phyloP scores from a whole-genome alignment of 495 filamentous ascomycete genomes.

The Penicillium paxilli region DNA sequence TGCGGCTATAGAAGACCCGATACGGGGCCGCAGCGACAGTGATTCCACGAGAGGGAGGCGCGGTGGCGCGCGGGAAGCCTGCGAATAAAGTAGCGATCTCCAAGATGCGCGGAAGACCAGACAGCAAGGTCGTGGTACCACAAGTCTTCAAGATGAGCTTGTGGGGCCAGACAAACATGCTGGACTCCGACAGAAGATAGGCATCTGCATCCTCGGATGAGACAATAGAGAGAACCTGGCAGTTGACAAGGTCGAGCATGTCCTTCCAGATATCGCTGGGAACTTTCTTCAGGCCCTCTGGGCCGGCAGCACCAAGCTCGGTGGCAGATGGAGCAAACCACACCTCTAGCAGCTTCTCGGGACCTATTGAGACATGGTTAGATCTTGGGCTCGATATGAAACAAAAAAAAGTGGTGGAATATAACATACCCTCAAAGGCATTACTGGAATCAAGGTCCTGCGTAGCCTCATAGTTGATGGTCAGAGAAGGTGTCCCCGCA shows the following conservation, averaged over 20 bases:
- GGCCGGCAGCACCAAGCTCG: conserved; percentile 67
- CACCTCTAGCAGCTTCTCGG: conserved; percentile 97
- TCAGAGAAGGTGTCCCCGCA: conserved; percentile 79
- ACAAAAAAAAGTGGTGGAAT: not conserved
- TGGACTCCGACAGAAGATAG: conserved; percentile 96
- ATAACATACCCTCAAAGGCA: conserved; percentile 85
- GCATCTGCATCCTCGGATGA: conserved; percentile 96
- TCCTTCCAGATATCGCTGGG: conserved; percentile 84
- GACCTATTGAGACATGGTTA: conserved; percentile 54
- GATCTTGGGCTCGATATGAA: not conserved
- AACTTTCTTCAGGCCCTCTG: conserved; percentile 84
- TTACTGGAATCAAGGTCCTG: conserved; percentile 93
- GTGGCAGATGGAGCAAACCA: conserved; percentile 89
- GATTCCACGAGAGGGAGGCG: conserved; percentile 53
- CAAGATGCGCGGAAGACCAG: conserved; percentile 83
- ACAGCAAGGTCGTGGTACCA: conserved; percentile 92
- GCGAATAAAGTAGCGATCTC: conserved; percentile 86
- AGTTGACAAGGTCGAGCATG: conserved; percentile 97
- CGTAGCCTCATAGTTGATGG: conserved; percentile 95
- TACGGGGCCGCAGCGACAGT: conserved; percentile 80
- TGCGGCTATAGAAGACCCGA: conserved; percentile 97
- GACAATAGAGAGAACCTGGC: conserved; percentile 94
- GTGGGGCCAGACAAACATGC: conserved; percentile 99
- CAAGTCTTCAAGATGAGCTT: conserved; percentile 99
- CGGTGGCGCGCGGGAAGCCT: conserved; percentile 72